phyloP scores from a whole-genome alignment of 305 asterid genomes.

The Fraxinus angustifolia region DNA sequence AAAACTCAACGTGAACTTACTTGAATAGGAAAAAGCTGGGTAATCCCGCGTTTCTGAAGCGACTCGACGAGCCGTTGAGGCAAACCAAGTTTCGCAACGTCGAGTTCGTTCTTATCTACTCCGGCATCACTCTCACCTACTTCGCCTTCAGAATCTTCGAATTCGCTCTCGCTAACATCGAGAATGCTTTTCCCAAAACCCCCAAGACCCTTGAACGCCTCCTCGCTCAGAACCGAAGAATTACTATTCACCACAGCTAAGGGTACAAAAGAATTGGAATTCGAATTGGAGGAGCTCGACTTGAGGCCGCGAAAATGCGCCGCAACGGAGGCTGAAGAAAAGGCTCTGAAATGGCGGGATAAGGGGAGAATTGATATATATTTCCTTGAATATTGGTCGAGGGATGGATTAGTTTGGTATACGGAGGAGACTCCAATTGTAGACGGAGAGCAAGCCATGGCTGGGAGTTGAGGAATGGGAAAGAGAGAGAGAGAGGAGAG shows the following conservation, averaged over 20 bases:
- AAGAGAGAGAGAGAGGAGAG: slow-evolving; percentile 5
- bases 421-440: slow-evolving; percentile 59
- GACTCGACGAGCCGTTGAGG: slow-evolving; percentile 57
- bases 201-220: slow-evolving; percentile 69
- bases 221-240: slow-evolving; percentile 72
- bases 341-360: slow-evolving; percentile 40
- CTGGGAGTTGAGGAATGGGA: slow-evolving; percentile 19
- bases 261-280: slow-evolving; percentile 37
- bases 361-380: slow-evolving; percentile 39
- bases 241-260: slow-evolving; percentile 67
- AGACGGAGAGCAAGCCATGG: slow-evolving; percentile 60
- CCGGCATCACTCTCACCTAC: slow-evolving; percentile 25
- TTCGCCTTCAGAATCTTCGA: slow-evolving; percentile 39
- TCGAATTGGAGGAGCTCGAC: slow-evolving; percentile 24
- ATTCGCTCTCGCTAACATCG: slow-evolving; percentile 46
- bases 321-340: slow-evolving; percentile 23
- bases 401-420: slow-evolving; percentile 42
- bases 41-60: slow-evolving; percentile 70
- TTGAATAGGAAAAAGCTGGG: slow-evolving; percentile 81
- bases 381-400: slow-evolving; percentile 39
- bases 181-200: slow-evolving; percentile 42
- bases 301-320: slow-evolving; percentile 22
- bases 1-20: slow-evolving; percentile 24
- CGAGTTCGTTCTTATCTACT: slow-evolving; percentile 46
- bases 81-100: slow-evolving; percentile 52